Conservation (phyloP, 208 protist species). For the Borovskyia barvae region DNA sequence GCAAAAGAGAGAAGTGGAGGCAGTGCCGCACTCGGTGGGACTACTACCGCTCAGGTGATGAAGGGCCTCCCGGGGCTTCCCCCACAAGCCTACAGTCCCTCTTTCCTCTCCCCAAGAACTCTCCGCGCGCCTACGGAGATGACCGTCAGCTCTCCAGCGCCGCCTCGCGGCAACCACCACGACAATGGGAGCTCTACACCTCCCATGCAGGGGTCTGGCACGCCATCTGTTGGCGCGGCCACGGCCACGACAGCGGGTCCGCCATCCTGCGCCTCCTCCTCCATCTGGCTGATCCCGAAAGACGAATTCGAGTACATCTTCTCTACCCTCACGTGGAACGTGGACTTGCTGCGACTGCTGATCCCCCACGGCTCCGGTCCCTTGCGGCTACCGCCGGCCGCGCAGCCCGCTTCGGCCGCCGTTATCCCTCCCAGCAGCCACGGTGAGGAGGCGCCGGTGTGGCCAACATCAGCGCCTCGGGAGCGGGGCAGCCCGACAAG, state of each 20-base stretch:
- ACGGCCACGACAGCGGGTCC: not conserved
- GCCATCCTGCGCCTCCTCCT: not conserved
- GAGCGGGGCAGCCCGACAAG: no score
- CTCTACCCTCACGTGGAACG: slow-evolving; percentile 62
- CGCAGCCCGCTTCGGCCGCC: no score
- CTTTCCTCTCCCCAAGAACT: no score
- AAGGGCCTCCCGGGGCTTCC: no score
- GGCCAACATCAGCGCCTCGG: not conserved
- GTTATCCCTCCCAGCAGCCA: not conserved
- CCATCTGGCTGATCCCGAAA: slow-evolving; percentile 26
- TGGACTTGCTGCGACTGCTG: slow-evolving; percentile 58
- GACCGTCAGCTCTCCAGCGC: no score
- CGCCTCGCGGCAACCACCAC: not conserved
- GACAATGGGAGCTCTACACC: not conserved
- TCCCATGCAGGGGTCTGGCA: no score
- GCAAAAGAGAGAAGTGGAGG: no score
- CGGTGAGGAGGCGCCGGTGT: not conserved
- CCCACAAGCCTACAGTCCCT: no score
- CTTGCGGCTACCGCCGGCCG: slow-evolving; percentile 22
- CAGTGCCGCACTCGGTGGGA: no score
- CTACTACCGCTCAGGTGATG: no score
- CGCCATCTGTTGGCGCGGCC: not conserved
- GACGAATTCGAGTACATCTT: slow-evolving; percentile 60
- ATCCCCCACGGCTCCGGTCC: slow-evolving; percentile 49
- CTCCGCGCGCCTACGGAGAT: no score